Evolutionary conservation across 768 basidiomycete genomes (phyloP).

Genomic region (Agaricus bisporus): DNA sequence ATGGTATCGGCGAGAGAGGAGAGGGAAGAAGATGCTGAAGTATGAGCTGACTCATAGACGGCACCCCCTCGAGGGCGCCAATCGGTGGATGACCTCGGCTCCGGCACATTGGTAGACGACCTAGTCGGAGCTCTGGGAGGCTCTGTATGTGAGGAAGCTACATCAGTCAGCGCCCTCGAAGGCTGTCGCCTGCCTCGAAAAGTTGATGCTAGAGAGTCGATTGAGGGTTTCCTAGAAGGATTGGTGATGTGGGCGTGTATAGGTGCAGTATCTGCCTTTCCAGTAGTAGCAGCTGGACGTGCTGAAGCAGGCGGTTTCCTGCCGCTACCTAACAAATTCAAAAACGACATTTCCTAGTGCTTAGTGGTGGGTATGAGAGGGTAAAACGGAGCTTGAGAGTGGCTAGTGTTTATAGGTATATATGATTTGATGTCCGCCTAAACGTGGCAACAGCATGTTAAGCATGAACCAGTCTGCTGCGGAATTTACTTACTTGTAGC

Average conservation of each 20-base stretch:
- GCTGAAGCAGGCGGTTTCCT: background rate
- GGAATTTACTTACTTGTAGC: background rate
- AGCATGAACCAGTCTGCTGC: background rate
- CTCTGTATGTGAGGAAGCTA: background rate
- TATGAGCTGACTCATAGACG: background rate
- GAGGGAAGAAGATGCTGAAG: background rate
- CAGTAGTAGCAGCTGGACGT: background rate
- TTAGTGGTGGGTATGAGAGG: background rate
- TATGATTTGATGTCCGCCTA: background rate
- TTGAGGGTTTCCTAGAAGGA: background rate
- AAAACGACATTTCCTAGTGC: background rate
- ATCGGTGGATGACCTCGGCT: background rate
- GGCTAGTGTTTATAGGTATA: background rate
- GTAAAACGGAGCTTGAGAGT: background rate
- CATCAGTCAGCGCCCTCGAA: background rate
- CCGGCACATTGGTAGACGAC: background rate
- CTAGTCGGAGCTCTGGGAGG: background rate
- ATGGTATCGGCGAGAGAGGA: background rate
- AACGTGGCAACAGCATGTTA: background rate
- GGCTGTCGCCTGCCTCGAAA: background rate
- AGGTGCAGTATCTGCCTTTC: background rate
- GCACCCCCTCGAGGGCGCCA: background rate
- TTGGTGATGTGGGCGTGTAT: slow-evolving; percentile 6
- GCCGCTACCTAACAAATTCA: slow-evolving; percentile 2
- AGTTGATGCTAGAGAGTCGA: slow-evolving; percentile 1